Percentiles rank a stretch among this genome's conserved stretches.
phyloP scores from a whole-genome alignment of 768 basidiomycete species.

The Leccinum subgranulosum region DNA sequence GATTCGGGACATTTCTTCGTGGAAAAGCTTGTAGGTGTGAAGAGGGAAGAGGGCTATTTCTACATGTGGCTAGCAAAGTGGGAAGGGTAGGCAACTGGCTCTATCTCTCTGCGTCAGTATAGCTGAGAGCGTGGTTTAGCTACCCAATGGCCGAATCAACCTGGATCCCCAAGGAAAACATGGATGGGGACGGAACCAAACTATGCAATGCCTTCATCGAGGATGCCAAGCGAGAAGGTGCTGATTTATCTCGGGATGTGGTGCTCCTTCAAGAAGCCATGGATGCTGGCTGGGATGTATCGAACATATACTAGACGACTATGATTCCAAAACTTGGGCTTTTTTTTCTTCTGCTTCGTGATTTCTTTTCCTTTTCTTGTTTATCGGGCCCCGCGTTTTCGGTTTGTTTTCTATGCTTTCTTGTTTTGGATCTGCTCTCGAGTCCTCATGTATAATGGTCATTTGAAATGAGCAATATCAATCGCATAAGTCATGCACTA shows the following conservation, averaged over 20 bases:
- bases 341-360: no score
- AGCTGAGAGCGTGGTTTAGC: slow-evolving; percentile 9
- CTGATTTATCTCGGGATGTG: slow-evolving; percentile 11
- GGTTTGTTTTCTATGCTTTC: not conserved
- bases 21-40: slow-evolving; percentile 29
- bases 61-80: slow-evolving; percentile 32
- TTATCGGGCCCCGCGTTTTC: not conserved
- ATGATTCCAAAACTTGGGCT: not conserved
- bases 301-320: not conserved
- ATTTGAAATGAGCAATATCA: not conserved
- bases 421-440: not conserved
- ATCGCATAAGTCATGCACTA: not conserved
- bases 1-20: slow-evolving; percentile 21
- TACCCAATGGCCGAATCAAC: slow-evolving; percentile 27
- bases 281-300: slow-evolving; percentile 14
- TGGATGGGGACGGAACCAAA: slow-evolving; percentile 15
- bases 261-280: slow-evolving; percentile 25
- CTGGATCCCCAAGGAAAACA: slow-evolving; percentile 30
- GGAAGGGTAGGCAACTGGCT: slow-evolving; percentile 26
- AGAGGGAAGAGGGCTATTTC: slow-evolving; percentile 8
- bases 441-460: not conserved
- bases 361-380: no score
- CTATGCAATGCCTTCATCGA: slow-evolving; percentile 17
- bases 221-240: slow-evolving; percentile 18
- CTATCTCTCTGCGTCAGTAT: not conserved